Evolutionary conservation across 192 early-diverging fungal species (phyloP).

Genomic region (Backusella circina): DNA sequence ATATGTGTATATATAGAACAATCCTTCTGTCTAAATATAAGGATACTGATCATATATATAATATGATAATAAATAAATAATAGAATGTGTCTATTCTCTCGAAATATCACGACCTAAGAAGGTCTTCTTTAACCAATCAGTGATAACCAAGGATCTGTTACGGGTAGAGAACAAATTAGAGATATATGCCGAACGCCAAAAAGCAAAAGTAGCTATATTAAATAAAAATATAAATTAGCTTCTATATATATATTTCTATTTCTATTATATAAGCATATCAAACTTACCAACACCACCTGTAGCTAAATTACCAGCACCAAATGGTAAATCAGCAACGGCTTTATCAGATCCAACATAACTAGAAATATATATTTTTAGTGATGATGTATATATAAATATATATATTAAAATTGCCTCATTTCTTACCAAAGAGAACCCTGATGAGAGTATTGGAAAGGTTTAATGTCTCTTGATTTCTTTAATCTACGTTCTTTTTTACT

Average conservation of each 20-base stretch:
- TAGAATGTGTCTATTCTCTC: slow-evolving; percentile 68
- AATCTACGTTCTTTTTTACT: slow-evolving; percentile 29
- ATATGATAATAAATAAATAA: neutral
- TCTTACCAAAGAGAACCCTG: slow-evolving; percentile 69
- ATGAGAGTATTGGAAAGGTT: slow-evolving; percentile 80
- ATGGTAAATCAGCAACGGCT: slow-evolving; percentile 90
- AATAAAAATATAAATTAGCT: neutral
- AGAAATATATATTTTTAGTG: neutral
- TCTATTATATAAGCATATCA: neutral
- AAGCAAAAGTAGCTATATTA: slow-evolving; percentile 56
- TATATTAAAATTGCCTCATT: neutral
- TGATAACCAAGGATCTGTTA: slow-evolving; percentile 77
- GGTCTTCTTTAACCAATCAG: slow-evolving; percentile 90
- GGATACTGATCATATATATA: neutral
- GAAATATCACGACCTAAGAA: slow-evolving; percentile 91
- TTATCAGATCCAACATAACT: slow-evolving; percentile 86
- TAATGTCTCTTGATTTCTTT: slow-evolving; percentile 36
- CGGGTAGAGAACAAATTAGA: slow-evolving; percentile 82
- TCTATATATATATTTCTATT: neutral
- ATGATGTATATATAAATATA: neutral
- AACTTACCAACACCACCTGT: slow-evolving; percentile 50
- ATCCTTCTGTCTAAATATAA: neutral
- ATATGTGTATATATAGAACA: neutral
- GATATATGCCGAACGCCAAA: slow-evolving; percentile 74
- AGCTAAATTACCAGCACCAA: slow-evolving; percentile 61